Base-by-base conservation (phyloP, 202 grass and related monocot species). In the Digitaria exilis region DNA sequence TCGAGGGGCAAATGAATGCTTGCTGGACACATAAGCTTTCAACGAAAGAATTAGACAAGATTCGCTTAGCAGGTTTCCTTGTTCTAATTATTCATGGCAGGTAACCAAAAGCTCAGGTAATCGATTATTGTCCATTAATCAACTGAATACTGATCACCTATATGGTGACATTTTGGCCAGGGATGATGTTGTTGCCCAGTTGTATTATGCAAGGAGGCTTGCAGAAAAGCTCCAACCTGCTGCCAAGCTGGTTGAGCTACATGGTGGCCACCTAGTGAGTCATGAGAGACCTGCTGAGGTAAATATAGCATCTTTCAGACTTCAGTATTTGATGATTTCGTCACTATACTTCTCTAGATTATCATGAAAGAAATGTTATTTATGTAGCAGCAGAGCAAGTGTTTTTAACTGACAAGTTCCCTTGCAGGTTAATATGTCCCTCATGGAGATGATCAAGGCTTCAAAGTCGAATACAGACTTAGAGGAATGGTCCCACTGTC, bases 81-180 rank as follows among this genome's bases (percentile, higher is more conserved):
- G 69, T 92, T 74, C 81, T 91, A 69, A 57, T 96, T 61, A 83
- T 96, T 82, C 93, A 96, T 80, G 93, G 93, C 57, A 96, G 90
- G 93, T 96, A 46, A 62, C 5, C 43, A 43, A 68, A 32, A 60
- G 18, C 28, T 30, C 10, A 19, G 9, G 4, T 54, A 10, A 82
- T 28, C n/a, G n/a, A 15, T 14, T 60, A 18, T 29, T 3, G 4
- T 35, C 37, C 37, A 26, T 25, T 35, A 7, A 50, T 65, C 12
- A 12, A 17, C 19, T 77, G 55, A 11, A 35, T 65, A 57, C n/a
- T 75, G 24, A 75, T 70, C 35, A 18, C 18, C 6, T 16, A 7
- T 68, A 59, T 18, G 12, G 25, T 84, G 58, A 2, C 5, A 63
- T 78, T 63, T 66, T 35, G 35, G n/a, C 80, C 64, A 96, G 90